Percentiles rank a stretch among this genome's conserved stretches.
phyloP scores from a whole-genome alignment of 1,139 yeast species.

The Blastobotrys apis region DNA sequence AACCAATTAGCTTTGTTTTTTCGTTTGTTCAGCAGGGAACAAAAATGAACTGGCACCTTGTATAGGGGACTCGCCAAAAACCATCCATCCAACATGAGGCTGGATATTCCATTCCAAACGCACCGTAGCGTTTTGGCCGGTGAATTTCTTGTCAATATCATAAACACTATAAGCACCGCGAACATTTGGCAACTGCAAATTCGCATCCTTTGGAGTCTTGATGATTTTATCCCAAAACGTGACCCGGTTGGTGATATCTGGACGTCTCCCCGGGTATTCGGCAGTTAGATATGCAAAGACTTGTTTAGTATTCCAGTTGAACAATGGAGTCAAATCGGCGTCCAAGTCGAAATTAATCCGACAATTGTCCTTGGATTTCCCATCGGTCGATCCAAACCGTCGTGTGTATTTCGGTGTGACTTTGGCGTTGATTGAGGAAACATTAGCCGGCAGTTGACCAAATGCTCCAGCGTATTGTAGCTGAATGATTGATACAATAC shows the following conservation, averaged over 20 bases:
- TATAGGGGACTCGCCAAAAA: constrained; percentile 59
- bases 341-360: constrained; percentile 65
- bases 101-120: constrained; percentile 88
- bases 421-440: constrained; percentile 28
- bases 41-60: constrained; percentile 33
- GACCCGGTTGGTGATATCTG: constrained; percentile 51
- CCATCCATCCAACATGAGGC: constrained; percentile 80
- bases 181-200: constrained; percentile 47
- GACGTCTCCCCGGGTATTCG: constrained; percentile 65
- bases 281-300: constrained; percentile 86
- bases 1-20: constrained; percentile 2
- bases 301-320: constrained; percentile 97
- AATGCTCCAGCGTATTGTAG: constrained; percentile 30
- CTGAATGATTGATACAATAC: constrained; percentile 30
- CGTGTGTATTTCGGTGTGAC: constrained; percentile 52
- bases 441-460: constrained; percentile 20
- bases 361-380: constrained; percentile 76
- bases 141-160: constrained; percentile 71
- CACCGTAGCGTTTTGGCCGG: constrained; percentile 61
- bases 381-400: constrained; percentile 65
- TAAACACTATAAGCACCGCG: constrained; percentile 81
- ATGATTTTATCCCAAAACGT: constrained; percentile 91
- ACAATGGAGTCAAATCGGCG: constrained; percentile 62
- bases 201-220: constrained; percentile 53
- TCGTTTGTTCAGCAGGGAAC: constrained; percentile 13